Conservation (phyloP, 2,329 filamentous ascomycete species). For the Pleomassaria siparia region DNA sequence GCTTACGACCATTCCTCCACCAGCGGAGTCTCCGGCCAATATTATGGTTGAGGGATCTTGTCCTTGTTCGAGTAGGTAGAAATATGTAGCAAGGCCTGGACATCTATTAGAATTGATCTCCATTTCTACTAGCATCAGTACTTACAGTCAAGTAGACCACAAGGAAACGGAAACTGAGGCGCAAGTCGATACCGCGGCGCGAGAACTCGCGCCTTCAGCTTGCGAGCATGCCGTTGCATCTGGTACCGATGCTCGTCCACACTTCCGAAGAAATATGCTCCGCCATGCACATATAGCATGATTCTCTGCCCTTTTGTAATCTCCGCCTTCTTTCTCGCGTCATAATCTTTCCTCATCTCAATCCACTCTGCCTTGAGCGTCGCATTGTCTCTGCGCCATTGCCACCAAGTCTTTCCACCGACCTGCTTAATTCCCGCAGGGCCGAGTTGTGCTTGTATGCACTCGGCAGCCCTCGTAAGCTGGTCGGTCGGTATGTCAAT, state of each 20-base stretch:
- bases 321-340: conserved; percentile 65
- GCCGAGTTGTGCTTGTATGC: conserved; percentile 75
- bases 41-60: conserved; percentile 82
- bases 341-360: conserved; percentile 84
- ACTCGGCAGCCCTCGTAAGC: conserved; percentile 63
- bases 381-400: conserved; percentile 69
- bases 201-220: conserved; percentile 86
- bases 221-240: conserved; percentile 91
- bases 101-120: conserved; percentile 8
- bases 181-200: conserved; percentile 83
- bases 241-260: conserved; percentile 98
- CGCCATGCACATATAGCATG: conserved; percentile 93
- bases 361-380: conserved; percentile 88
- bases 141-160: conserved; percentile 79
- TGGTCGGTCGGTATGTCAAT: conserved; percentile 65
- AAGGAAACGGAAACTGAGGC: conserved; percentile 95
- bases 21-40: conserved; percentile 88
- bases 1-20: conserved; percentile 82
- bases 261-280: conserved; percentile 93
- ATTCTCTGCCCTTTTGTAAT: conserved; percentile 66
- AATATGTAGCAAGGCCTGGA: conserved; percentile 70
- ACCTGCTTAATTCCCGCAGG: conserved; percentile 67
- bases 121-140: not conserved
- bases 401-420: conserved; percentile 80
- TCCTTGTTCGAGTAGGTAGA: conserved; percentile 70